A percentile compares a stretch with the other conserved stretches of the same genome.
Evolutionary conservation across 768 basidiomycete species (phyloP).

Genomic region (Pleurotus salmoneostramineus): DNA sequence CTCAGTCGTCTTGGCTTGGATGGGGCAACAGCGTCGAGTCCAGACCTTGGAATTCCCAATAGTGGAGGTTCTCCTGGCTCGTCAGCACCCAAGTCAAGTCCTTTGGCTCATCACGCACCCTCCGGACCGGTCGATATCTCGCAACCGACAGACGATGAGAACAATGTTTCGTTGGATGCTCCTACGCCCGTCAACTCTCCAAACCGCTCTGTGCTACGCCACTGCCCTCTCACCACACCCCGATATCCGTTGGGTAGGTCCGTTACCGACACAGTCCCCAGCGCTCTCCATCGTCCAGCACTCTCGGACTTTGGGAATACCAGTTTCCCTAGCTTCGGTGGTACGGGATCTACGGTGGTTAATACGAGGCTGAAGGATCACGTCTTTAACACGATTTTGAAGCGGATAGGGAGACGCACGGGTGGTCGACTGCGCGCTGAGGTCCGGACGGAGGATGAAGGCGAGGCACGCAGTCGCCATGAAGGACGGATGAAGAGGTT

Average conservation of each 20-base stretch:
- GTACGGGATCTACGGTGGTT: conserved; percentile 89
- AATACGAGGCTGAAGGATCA: conserved; percentile 95
- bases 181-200: conserved; percentile 51
- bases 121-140: conserved; percentile 27
- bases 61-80: conserved; percentile 16
- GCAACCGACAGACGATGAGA: background rate
- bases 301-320: conserved; percentile 6
- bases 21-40: conserved; percentile 63
- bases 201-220: conserved; percentile 27
- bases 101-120: conserved; percentile 36
- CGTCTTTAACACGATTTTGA: conserved; percentile 86
- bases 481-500: background rate
- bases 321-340: conserved; percentile 55
- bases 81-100: conserved; percentile 26
- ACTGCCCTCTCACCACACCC: conserved; percentile 15
- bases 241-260: background rate
- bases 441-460: conserved; percentile 53
- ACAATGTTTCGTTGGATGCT: conserved; percentile 23
- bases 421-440: conserved; percentile 32
- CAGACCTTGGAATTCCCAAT: conserved; percentile 48
- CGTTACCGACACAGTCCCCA: background rate
- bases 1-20: conserved; percentile 21
- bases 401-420: conserved; percentile 59
- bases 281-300: background rate
- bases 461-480: conserved; percentile 25